Percentiles rank a stretch among this genome's conserved stretches.
Conservation (phyloP, 1,139 yeast genomes). For the Protomyces lactucae-debilis region DNA sequence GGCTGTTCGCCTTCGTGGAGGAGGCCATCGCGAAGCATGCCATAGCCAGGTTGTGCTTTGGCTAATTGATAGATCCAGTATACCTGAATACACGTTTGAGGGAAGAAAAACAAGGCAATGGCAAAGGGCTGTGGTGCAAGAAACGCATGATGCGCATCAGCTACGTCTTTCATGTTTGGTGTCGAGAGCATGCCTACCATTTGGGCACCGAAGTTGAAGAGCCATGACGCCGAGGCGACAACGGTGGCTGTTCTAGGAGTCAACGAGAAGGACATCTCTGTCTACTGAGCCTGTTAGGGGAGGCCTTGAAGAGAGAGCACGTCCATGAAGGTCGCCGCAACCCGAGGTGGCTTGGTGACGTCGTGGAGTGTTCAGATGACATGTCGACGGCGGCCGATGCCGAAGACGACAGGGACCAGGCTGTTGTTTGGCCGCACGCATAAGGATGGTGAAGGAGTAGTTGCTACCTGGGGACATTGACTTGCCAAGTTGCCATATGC, state of each 20-base stretch:
- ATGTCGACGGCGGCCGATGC: too few species aligned
- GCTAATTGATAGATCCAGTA: constrained; percentile 22
- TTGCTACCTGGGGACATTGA: too few species aligned
- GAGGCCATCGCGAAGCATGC: not conserved
- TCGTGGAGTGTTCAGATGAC: too few species aligned
- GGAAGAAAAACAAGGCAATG: constrained; percentile 26
- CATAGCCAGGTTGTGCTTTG: not conserved
- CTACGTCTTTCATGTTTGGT: constrained; percentile 24
- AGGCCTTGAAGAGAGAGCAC: too few species aligned
- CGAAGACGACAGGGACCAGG: too few species aligned
- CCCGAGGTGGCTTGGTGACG: too few species aligned
- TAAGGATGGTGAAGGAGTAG: too few species aligned
- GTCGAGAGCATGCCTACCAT: constrained; percentile 18
- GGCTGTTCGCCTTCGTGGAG: not conserved
- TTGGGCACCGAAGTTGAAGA: constrained; percentile 20
- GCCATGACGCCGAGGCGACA: constrained; percentile 11
- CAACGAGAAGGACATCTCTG: not conserved
- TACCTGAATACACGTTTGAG: constrained; percentile 17
- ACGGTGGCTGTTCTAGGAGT: constrained; percentile 12
- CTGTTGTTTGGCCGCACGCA: too few species aligned
- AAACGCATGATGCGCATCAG: constrained; percentile 24
- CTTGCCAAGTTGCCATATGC: too few species aligned
- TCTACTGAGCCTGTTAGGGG: not conserved
- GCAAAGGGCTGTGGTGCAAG: constrained; percentile 23
- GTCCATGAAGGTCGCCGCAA: too few species aligned